phyloP scores from a whole-genome alignment of 495 filamentous ascomycete genomes.

The Penicillium crystallinum region DNA sequence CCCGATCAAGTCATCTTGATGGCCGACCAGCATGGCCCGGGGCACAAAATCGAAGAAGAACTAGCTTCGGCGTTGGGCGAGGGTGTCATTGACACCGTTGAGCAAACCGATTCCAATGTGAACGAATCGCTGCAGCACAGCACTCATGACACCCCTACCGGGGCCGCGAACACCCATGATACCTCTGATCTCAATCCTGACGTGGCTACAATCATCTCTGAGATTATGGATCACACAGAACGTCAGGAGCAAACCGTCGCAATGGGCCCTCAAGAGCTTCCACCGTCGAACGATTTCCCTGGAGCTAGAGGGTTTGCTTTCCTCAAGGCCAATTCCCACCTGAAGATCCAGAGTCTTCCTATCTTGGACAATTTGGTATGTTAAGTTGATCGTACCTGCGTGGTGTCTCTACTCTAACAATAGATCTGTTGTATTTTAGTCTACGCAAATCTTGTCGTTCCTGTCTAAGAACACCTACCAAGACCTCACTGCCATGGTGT shows the following conservation, averaged over 20 bases:
- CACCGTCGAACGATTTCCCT: conserved; percentile 25
- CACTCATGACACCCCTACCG: conserved; percentile 7
- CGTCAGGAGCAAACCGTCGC: conserved; percentile 41
- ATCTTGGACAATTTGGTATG: conserved; percentile 69
- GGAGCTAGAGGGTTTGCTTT: conserved; percentile 38
- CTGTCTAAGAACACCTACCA: conserved; percentile 62
- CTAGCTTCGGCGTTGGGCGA: conserved; percentile 36
- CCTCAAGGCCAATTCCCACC: conserved; percentile 51
- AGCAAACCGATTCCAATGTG: conserved; percentile 14
- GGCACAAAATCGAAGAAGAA: conserved; percentile 40
- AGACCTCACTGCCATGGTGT: conserved; percentile 71
- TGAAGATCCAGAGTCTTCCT: conserved; percentile 65
- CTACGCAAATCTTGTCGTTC: conserved; percentile 64
- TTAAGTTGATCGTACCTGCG: background rate
- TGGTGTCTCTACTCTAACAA: background rate
- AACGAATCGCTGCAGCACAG: conserved; percentile 18
- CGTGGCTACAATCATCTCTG: conserved; percentile 37
- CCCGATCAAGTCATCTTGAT: conserved; percentile 13
- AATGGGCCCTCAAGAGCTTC: conserved; percentile 35
- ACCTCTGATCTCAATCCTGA: conserved; percentile 27
- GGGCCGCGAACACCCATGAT: conserved; percentile 11
- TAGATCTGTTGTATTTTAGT: conserved; percentile 39
- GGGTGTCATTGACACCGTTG: conserved; percentile 27
- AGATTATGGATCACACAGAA: conserved; percentile 47
- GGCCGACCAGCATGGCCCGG: conserved; percentile 24